These are phyloP conservation scores for Ascochyta pisi DNA, from an alignment of 2,329 filamentous ascomycete species.

Conservation along the genomic window DNA sequence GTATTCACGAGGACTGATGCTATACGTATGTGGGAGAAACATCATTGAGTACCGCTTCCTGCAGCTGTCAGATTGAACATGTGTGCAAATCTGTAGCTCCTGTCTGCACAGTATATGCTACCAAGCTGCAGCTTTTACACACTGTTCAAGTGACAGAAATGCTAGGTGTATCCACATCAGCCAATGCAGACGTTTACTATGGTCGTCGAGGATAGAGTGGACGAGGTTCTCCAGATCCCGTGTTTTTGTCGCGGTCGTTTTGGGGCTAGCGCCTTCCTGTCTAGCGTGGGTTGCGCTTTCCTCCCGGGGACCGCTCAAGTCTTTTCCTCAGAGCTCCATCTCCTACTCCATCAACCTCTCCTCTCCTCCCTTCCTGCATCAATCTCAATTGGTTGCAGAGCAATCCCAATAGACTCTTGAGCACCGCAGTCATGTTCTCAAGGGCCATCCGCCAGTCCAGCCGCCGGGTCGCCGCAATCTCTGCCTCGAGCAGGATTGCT, in stretches of 20 bases:
- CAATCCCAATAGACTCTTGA: constrained; percentile 51
- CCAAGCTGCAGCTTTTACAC: no score
- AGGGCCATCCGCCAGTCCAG: constrained; percentile 97
- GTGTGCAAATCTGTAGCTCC: constrained; percentile 1
- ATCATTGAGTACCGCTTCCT: background rate
- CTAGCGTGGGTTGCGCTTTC: constrained; percentile 34
- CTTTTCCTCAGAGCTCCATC: constrained; percentile 40
- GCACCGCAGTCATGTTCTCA: constrained; percentile 82
- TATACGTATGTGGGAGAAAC: constrained; percentile 4
- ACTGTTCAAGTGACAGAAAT: no score
- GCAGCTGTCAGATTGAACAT: background rate
- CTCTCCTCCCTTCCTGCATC: constrained; percentile 50
- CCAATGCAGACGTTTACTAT: no score
- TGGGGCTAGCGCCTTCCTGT: constrained; percentile 25
- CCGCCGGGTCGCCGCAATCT: constrained; percentile 92
- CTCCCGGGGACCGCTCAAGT: constrained; percentile 37
- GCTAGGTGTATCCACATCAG: no score
- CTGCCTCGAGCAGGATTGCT: constrained; percentile 89
- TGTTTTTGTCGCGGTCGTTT: constrained; percentile 20
- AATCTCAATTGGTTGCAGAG: constrained; percentile 54
- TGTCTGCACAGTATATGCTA: no score
- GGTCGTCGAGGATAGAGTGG: no score
- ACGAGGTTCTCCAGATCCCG: constrained; percentile 10
- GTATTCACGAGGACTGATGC: background rate
- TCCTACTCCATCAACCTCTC: constrained; percentile 50